These are phyloP conservation scores for Hymenotorrendiella dingleyae DNA, from an alignment of 2,329 filamentous ascomycete genomes.

Conservation along the genomic window DNA sequence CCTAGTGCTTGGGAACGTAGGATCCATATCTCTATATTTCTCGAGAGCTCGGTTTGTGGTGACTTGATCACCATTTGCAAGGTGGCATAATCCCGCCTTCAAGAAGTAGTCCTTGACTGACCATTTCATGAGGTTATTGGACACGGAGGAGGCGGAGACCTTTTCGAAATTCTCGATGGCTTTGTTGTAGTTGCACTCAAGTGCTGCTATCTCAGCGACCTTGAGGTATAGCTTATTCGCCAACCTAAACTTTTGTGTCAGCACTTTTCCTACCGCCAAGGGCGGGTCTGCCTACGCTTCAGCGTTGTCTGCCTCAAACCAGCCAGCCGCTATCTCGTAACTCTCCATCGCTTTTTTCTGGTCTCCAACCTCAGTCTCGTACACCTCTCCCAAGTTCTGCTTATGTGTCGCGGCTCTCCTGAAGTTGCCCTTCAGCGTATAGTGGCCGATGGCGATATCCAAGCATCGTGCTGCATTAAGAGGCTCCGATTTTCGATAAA, in stretches of 20 bases:
- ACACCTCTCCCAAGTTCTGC: constrained; percentile 81
- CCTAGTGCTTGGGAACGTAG: constrained; percentile 67
- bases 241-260: constrained; percentile 45
- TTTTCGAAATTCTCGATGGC: constrained; percentile 78
- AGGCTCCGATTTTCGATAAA: constrained; percentile 80
- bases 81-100: constrained; percentile 87
- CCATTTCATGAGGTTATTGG: constrained; percentile 90
- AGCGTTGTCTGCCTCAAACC: constrained; percentile 85
- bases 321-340: constrained; percentile 80
- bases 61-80: constrained; percentile 68
- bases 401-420: constrained; percentile 84
- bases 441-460: constrained; percentile 74
- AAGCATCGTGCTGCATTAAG: constrained; percentile 77
- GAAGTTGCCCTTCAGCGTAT: constrained; percentile 85
- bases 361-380: constrained; percentile 76
- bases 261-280: constrained; percentile 1
- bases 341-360: constrained; percentile 70
- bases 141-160: constrained; percentile 70
- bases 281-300: constrained; percentile 56
- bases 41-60: constrained; percentile 74
- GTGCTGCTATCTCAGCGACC: constrained; percentile 77
- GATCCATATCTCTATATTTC: constrained; percentile 74
- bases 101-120: constrained; percentile 94
- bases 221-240: constrained; percentile 94
- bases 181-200: constrained; percentile 79